Evolutionary conservation across 768 basidiomycete species (phyloP), one percentile per base, ranked within the genome.

Genomic region (Clitopilus passeckerianus): DNA sequence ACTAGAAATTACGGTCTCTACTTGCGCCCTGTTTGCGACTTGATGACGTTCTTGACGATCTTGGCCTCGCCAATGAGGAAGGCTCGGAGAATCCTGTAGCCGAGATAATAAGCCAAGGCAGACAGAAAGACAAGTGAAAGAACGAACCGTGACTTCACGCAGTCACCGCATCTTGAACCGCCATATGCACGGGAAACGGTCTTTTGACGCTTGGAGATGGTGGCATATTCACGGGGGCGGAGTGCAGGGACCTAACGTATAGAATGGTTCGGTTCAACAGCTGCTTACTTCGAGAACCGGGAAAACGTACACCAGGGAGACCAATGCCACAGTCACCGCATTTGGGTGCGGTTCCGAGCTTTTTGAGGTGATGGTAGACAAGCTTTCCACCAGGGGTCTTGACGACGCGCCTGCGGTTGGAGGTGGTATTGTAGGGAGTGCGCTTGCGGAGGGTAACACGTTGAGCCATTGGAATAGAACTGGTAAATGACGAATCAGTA

Each of bases 41-140:
- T 97, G 84, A 98, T 95, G 67, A 98, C 96, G 79, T 86, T 90
- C 89, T 99, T 99, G 72, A 99, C 97, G 68, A 99, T 98, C 83
- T 98, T 98, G 50, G 97, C 97, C 82, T 99, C 97, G 83, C 98
- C 97, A 41, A 99, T 92, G 61, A 99, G 79, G 88, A 99, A 99
- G 63, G 97, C 95, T 61, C 97, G 92, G 67, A 98, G 89, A 68
- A 99, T 95, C 63, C 97, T 98, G 63, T 16, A 6, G 30, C 35
- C 0, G 54, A 7, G 2, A 24, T 34, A n/a, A 54, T 58, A 34
- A 65, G 59, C 37, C 24, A 27, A 6, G 52, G 6, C 44, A 63
- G 63, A 54, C 63, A 58, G 35, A 52, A 0, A 20, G 16, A 23
- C 14, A 7, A 18, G 41, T 15, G 37, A 44, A 7, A 57, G 7